Base-by-base conservation (phyloP, 345 rosid species). In the Kernera saxatilis region DNA sequence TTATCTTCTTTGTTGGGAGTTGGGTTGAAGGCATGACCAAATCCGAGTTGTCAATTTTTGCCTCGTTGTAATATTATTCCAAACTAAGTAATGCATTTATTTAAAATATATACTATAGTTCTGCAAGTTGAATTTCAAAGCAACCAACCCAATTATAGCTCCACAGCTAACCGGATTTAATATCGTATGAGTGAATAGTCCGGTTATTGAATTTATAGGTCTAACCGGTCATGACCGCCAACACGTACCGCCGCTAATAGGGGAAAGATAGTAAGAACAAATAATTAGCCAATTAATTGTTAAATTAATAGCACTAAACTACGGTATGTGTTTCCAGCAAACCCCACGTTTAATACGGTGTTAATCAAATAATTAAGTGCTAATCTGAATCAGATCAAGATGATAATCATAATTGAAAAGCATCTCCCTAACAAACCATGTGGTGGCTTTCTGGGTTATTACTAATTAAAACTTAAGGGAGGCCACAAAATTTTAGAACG, bases 371-470 rank as follows among this genome's bases (percentile, higher is more conserved):
- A 63, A 76, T 70, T 64, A 70, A 69, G 45, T 70, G 44, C 11
- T 37, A 76, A 46, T 76, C 71, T 61, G 19, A 76, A 63, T 69
- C 79, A 70, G 67, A 76, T 70, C 67, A 70, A 76, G 66, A 52
- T 70, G 39, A 70, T 69, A 63, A 52, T 70, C 32, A 70, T 69
- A 63, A 76, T 69, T 69, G 75, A 63, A 69, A 63, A 49, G 75
- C 45, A 70, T 69, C 69, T 64, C 71, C 33, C 61, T 70, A 69
- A 70, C 71, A 56, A 76, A 70, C 79, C 79, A 70, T 76, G 79
- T 76, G 79, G 65, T 69, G 71, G 71, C 53, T 36, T 52, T 54
- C 22, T 33, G 14, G n/a, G 70, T 52, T 68, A 33, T 61, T 13
- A 64, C 61, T 64, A 56, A 70, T 55, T 54, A 76, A 30, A 30